These are phyloP conservation scores for Alternaria conjuncta DNA, from an alignment of 2,329 filamentous ascomycete species.

Conservation along the genomic window DNA sequence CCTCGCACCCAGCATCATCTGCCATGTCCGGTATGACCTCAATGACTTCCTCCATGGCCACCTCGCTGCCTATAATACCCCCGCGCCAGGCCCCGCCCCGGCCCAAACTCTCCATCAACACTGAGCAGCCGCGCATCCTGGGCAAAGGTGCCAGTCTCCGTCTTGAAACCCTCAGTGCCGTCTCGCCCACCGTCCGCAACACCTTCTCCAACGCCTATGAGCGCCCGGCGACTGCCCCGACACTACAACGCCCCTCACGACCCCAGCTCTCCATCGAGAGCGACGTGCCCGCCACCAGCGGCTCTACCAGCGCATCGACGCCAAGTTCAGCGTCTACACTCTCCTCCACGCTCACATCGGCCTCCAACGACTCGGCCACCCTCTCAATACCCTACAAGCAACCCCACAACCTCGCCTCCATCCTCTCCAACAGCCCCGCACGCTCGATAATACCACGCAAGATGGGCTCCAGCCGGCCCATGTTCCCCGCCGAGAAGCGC, in stretches of 20 bases:
- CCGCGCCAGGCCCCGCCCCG: conserved; percentile 47
- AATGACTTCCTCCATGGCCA: conserved; percentile 46
- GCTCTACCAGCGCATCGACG: conserved; percentile 32
- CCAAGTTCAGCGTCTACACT: conserved; percentile 46
- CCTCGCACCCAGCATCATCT: conserved; percentile 42
- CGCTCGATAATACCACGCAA: conserved; percentile 45
- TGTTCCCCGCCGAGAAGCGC: conserved; percentile 63
- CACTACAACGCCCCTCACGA: conserved; percentile 34
- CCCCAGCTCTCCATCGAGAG: conserved; percentile 45
- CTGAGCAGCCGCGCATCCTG: conserved; percentile 57
- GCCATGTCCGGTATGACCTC: conserved; percentile 47
- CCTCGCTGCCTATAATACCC: conserved; percentile 55
- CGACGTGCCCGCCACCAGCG: conserved; percentile 22
- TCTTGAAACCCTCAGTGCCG: conserved; percentile 60
- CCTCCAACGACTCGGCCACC: conserved; percentile 48
- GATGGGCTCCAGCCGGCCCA: conserved; percentile 51
- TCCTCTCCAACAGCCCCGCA: conserved; percentile 55
- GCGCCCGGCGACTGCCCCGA: conserved; percentile 40
- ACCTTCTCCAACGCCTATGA: conserved; percentile 68
- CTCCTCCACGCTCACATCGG: conserved; percentile 51
- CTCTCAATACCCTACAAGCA: conserved; percentile 54
- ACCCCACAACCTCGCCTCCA: conserved; percentile 54
- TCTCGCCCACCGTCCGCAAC: conserved; percentile 66
- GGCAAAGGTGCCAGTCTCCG: conserved; percentile 61
- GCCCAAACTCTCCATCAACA: conserved; percentile 68